Conservation (phyloP, 352 stramenopile species). For the Globisporangium nagaii region DNA sequence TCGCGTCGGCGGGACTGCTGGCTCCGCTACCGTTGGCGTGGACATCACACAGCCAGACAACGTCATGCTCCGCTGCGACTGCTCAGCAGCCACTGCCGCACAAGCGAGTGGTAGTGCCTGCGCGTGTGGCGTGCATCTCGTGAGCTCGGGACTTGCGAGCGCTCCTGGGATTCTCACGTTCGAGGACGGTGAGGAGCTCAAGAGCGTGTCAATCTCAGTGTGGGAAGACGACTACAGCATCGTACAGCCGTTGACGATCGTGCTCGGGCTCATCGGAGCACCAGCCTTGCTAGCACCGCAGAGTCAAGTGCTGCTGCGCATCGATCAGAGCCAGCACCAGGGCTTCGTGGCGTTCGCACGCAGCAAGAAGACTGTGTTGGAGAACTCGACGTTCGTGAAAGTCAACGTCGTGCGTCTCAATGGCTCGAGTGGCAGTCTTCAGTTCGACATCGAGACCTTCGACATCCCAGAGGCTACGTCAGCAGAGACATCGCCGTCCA, state of each 20-base stretch:
- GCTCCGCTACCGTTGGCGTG: slow-evolving; percentile 18
- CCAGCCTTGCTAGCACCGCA: slow-evolving; percentile 10
- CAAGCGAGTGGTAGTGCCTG: slow-evolving; percentile 13
- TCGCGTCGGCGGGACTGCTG: slow-evolving; percentile 31
- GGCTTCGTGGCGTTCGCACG: slow-evolving; percentile 34
- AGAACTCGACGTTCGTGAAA: slow-evolving; percentile 30
- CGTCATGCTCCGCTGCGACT: slow-evolving; percentile 28
- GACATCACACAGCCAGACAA: slow-evolving; percentile 24
- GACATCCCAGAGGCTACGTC: slow-evolving; percentile 17
- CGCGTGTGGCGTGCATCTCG: slow-evolving; percentile 29
- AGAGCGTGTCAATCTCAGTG: slow-evolving; percentile 26
- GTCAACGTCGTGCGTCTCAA: slow-evolving; percentile 48
- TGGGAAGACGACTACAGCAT: slow-evolving; percentile 32
- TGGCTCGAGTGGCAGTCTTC: slow-evolving; percentile 30
- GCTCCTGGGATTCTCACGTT: slow-evolving; percentile 25
- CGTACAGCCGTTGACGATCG: slow-evolving; percentile 10
- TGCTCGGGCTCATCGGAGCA: slow-evolving; percentile 17
- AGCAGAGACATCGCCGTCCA: background rate
- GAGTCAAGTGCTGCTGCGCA: slow-evolving; percentile 22
- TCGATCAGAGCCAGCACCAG: slow-evolving; percentile 14
- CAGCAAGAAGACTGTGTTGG: slow-evolving; percentile 16
- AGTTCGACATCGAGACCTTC: slow-evolving; percentile 42
- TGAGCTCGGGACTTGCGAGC: slow-evolving; percentile 5
- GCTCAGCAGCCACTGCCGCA: background rate
- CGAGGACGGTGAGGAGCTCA: slow-evolving; percentile 32